Base-by-base conservation (phyloP, 805 yeast genomes). In the Kuraishia hungarica region DNA sequence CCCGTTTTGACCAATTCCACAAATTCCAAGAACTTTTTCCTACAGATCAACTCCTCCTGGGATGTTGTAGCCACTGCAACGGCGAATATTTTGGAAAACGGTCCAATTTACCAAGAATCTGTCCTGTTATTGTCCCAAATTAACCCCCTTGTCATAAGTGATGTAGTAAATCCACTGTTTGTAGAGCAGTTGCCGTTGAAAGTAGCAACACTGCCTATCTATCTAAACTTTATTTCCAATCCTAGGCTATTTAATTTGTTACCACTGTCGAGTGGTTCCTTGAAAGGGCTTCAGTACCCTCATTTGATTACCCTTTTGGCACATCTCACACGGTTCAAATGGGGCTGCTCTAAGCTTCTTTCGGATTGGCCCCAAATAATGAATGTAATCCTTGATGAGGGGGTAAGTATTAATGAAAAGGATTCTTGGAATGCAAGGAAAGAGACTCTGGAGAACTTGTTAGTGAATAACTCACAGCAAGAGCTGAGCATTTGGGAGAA, bases 301-400 rank as follows among this genome's bases (percentile, higher is more conserved):
- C 64, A 60, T 21, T 59, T 68, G 35, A 51, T 68, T 51, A 58
- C 62, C 29, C 35, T 71, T 2, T 20, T 71, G 48, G 53, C 47
- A 6, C 56, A 61, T 1, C 48, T 73, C n/a, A 54, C 66, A 0
- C 23, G 52, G 6, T 56, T 60, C 1, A 43, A 60, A 1, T 62
- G 67, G 58, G 66, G 71, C 3, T 47, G 60, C 11, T 29, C 51
- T 1, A 64, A 59, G 21, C 56, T 73, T 11, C 54, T 69, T 1
- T 51, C 53, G 13, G 54, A 55, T 1, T 70, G 71, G 71, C 67
- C 72, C 1, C 49, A 53, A 6, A 59, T 65, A 13, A 58, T 71
- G 64, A 64, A 63, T 39, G 55, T 55, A 22, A 52, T 71, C 47
- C 56, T 70, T 13, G 64, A 64, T 50, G 67, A 65, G 11, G 57